A percentile compares a stretch with the other conserved stretches of the same genome.
These are phyloP conservation scores for Botrytis sinoallii DNA, from an alignment of 2,329 filamentous ascomycete genomes.

Conservation along the genomic window DNA sequence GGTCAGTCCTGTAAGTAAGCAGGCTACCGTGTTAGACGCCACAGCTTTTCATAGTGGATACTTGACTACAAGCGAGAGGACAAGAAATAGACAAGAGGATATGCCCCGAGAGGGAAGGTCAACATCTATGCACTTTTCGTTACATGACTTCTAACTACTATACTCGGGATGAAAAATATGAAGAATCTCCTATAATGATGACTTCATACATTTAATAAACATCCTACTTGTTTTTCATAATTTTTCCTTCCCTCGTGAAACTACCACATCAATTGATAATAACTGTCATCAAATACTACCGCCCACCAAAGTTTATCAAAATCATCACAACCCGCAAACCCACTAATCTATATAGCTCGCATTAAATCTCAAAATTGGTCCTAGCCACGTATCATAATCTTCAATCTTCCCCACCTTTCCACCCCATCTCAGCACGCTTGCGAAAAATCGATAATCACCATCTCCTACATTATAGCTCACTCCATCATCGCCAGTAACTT, in stretches of 20 bases:
- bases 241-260: neutral
- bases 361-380: constrained; percentile 19
- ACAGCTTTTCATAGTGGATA: neutral
- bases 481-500: neutral
- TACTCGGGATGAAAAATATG: neutral
- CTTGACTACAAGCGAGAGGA: neutral
- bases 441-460: constrained; percentile 19
- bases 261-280: neutral
- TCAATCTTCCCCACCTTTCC: neutral
- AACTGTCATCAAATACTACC: rapidly evolving
- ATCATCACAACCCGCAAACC: too few species aligned
- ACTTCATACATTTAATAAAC: neutral
- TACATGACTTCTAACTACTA: rapidly evolving
- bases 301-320: neutral
- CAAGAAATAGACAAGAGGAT: neutral
- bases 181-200: neutral
- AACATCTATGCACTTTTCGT: neutral
- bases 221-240: neutral
- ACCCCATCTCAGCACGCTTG: constrained; percentile 19
- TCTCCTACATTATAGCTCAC: constrained; percentile 8
- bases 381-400: constrained; percentile 19
- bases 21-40: neutral
- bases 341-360: neutral
- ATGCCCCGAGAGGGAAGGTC: neutral
- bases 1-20: neutral